Evolutionary conservation across 768 basidiomycete genomes (phyloP).

Genomic region (Trametes coccinea): DNA sequence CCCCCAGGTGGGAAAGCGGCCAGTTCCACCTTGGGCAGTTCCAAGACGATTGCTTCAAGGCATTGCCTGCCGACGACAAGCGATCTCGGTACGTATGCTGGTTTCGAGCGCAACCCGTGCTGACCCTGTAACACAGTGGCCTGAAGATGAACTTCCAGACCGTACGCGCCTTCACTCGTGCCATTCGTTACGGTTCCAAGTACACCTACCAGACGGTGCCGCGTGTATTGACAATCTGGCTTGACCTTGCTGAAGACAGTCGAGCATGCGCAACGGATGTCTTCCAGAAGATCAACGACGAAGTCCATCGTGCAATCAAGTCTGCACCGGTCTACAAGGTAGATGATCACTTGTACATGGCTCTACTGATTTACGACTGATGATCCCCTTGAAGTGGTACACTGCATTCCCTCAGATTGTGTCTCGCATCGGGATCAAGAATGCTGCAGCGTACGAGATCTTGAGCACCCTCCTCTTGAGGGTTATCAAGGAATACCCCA

Average conservation of each 20-base stretch:
- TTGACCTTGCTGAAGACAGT: slow-evolving; percentile 74
- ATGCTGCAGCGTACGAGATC: slow-evolving; percentile 56
- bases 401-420: slow-evolving; percentile 97
- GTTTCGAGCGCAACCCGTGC: background rate
- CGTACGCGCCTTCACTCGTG: slow-evolving; percentile 64
- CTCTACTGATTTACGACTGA: background rate
- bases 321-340: slow-evolving; percentile 82
- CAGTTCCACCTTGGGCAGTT: slow-evolving; percentile 87
- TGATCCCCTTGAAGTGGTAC: slow-evolving; percentile 67
- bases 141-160: slow-evolving; percentile 66
- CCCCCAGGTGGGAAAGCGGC: slow-evolving; percentile 75
- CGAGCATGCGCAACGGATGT: slow-evolving; percentile 30
- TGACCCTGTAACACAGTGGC: slow-evolving; percentile 43
- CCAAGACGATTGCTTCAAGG: slow-evolving; percentile 76
- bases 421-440: slow-evolving; percentile 83
- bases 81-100: slow-evolving; percentile 32
- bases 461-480: slow-evolving; percentile 65
- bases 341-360: background rate
- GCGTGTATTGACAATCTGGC: slow-evolving; percentile 90
- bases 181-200: slow-evolving; percentile 84
- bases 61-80: slow-evolving; percentile 47
- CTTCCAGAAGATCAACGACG: slow-evolving; percentile 56
- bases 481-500: slow-evolving; percentile 83
- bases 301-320: slow-evolving; percentile 48
- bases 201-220: slow-evolving; percentile 96